Evolutionary conservation across 164 flowering plant species (phyloP).

Genomic region (Brasenia schreberi): DNA sequence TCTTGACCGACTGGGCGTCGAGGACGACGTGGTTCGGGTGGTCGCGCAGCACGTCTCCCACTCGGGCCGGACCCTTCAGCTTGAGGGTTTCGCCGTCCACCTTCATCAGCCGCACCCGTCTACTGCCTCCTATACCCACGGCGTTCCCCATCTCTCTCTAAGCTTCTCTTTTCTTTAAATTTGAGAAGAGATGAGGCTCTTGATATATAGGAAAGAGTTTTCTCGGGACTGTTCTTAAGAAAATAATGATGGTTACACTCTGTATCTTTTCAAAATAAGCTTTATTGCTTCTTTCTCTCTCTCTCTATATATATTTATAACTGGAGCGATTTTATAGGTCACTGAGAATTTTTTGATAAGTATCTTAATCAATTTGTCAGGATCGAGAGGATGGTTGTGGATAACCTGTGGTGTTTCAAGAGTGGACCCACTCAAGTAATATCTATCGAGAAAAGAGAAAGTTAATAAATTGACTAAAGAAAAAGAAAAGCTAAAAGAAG

Average conservation of each 20-base stretch:
- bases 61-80: constrained; percentile 30
- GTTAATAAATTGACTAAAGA: too few relatives aligned
- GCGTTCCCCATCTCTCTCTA: constrained; percentile 32
- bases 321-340: too few relatives aligned
- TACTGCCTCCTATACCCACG: constrained; percentile 26
- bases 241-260: neutral
- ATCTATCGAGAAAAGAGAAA: too few relatives aligned
- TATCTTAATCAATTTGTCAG: too few relatives aligned
- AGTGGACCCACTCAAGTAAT: too few relatives aligned
- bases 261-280: neutral
- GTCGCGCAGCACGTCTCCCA: constrained; percentile 22
- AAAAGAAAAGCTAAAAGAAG: too few relatives aligned
- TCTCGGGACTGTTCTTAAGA: neutral
- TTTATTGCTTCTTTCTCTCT: neutral
- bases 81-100: constrained; percentile 36
- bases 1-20: constrained; percentile 37
- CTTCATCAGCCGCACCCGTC: constrained; percentile 39
- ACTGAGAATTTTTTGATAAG: too few relatives aligned
- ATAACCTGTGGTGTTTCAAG: too few relatives aligned
- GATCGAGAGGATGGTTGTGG: too few relatives aligned
- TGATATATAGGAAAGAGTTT: too few relatives aligned
- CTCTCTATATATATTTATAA: neutral
- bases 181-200: too few relatives aligned
- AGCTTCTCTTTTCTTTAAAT: neutral
- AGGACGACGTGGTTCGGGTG: constrained; percentile 37